Conservation (phyloP, 208 protist species). For the Endotrypanum monterogeii region DNA sequence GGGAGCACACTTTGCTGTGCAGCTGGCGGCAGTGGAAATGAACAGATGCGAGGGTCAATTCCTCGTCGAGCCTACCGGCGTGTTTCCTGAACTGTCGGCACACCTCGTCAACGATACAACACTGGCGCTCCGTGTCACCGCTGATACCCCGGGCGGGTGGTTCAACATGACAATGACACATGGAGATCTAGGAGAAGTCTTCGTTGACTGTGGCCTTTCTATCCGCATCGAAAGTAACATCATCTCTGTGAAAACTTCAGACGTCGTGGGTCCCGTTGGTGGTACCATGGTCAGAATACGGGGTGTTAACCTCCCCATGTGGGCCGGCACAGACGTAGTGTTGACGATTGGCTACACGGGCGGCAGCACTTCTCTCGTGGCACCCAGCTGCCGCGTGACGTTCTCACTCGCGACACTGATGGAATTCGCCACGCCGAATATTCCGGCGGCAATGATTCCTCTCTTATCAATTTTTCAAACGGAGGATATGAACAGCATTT, state of each 20-base stretch:
- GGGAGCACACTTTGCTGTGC: slow-evolving; percentile 17
- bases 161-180: slow-evolving; percentile 37
- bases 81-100: slow-evolving; percentile 14
- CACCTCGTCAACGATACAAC: slow-evolving; percentile 31
- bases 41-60: slow-evolving; percentile 3
- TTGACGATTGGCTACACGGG: slow-evolving; percentile 15
- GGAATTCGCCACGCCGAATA: slow-evolving; percentile 30
- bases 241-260: slow-evolving; percentile 29
- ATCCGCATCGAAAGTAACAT: slow-evolving; percentile 27
- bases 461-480: slow-evolving; percentile 14
- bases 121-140: slow-evolving; percentile 32
- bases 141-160: slow-evolving; percentile 37
- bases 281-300: slow-evolving; percentile 30
- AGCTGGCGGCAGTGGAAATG: slow-evolving; percentile 15
- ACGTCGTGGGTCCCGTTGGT: slow-evolving; percentile 30
- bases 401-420: slow-evolving; percentile 17
- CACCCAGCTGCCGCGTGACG: slow-evolving; percentile 26
- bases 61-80: slow-evolving; percentile 7
- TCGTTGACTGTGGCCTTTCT: slow-evolving; percentile 34
- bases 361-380: not conserved
- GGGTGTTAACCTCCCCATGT: slow-evolving; percentile 41
- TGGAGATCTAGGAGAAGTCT: slow-evolving; percentile 29
- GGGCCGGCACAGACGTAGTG: slow-evolving; percentile 3
- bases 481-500: slow-evolving; percentile 15
- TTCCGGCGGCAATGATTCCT: slow-evolving; percentile 16